phyloP scores from a whole-genome alignment of 805 yeast genomes.

The Yamadazyma endophytica region DNA sequence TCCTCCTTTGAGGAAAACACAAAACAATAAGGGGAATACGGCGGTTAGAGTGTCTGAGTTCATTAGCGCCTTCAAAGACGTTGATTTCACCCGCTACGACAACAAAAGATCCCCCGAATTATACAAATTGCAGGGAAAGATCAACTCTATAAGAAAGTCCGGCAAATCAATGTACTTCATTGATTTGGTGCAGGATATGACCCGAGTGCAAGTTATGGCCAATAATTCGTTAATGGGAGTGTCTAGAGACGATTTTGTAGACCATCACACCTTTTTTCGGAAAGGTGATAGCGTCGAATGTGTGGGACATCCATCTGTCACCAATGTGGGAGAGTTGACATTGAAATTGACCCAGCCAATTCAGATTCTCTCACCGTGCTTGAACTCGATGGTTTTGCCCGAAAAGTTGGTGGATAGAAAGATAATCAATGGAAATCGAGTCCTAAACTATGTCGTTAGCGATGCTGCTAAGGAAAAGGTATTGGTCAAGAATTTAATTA shows the following conservation, averaged over 20 bases:
- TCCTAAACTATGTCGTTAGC: slow-evolving; percentile 68
- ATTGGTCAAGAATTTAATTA: slow-evolving; percentile 50
- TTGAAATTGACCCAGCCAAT: slow-evolving; percentile 53
- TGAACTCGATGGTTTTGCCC: slow-evolving; percentile 45
- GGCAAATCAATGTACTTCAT: slow-evolving; percentile 69
- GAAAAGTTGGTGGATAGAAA: slow-evolving; percentile 53
- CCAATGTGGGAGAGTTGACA: slow-evolving; percentile 77
- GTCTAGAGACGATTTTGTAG: slow-evolving; percentile 39
- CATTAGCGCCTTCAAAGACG: slow-evolving; percentile 1
- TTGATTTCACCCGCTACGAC: slow-evolving; percentile 5
- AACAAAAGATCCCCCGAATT: slow-evolving; percentile 4
- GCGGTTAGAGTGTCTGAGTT: slow-evolving; percentile 7
- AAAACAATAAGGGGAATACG: slow-evolving; percentile 2
- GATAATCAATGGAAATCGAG: slow-evolving; percentile 62
- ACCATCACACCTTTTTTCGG: slow-evolving; percentile 41
- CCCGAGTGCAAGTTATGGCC: slow-evolving; percentile 58
- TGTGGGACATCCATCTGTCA: slow-evolving; percentile 67
- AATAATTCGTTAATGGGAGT: slow-evolving; percentile 46
- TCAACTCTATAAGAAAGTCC: slow-evolving; percentile 53
- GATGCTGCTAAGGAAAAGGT: slow-evolving; percentile 43
- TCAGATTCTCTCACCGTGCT: slow-evolving; percentile 59
- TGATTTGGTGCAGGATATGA: slow-evolving; percentile 61
- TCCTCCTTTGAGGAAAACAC: slow-evolving; percentile 7
- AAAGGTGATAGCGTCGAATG: slow-evolving; percentile 72
- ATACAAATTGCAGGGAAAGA: slow-evolving; percentile 48